phyloP scores from a whole-genome alignment of 176 grass and related monocot genomes.

The Oryza meridionalis region DNA sequence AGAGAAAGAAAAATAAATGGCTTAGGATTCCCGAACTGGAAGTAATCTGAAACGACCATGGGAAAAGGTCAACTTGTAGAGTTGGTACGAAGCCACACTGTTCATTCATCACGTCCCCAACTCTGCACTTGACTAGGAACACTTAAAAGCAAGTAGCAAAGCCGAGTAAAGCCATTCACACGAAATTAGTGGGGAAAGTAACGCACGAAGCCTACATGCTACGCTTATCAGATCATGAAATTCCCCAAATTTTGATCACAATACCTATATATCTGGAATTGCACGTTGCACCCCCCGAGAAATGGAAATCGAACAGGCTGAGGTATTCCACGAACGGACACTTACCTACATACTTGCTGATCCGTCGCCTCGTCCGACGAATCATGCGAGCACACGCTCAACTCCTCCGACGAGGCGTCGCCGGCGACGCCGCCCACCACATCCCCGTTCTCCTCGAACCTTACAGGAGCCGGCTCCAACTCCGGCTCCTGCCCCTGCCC shows the following conservation, averaged over 20 bases:
- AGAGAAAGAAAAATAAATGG: slow-evolving; percentile 11
- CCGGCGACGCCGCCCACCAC: not conserved
- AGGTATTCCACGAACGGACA: not conserved
- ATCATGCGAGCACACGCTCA: slow-evolving; percentile 58
- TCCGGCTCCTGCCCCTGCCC: slow-evolving; percentile 12
- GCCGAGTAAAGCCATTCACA: slow-evolving; percentile 7
- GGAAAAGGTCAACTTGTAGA: slow-evolving; percentile 40
- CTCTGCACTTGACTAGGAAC: slow-evolving; percentile 26
- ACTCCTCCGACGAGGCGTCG: slow-evolving; percentile 48
- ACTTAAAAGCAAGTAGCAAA: not conserved
- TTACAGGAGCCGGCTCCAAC: not conserved
- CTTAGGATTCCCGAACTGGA: slow-evolving; percentile 1
- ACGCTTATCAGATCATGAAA: not conserved
- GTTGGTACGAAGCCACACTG: slow-evolving; percentile 42
- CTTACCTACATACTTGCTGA: slow-evolving; percentile 64
- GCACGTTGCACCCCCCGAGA: not conserved
- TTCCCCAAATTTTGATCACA: slow-evolving; percentile 28
- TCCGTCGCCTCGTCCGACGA: slow-evolving; percentile 62
- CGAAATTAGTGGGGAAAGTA: not conserved
- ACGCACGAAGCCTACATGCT: slow-evolving; percentile 1
- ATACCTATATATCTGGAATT: not conserved
- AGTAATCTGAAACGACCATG: not conserved
- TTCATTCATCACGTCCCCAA: slow-evolving; percentile 27
- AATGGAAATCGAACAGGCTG: not conserved
- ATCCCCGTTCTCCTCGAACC: slow-evolving; percentile 22